Percentiles rank a stretch among this genome's conserved stretches.
These are phyloP conservation scores for Reticulascus tulasneorum DNA, from an alignment of 2,329 filamentous ascomycete genomes.

Conservation along the genomic window DNA sequence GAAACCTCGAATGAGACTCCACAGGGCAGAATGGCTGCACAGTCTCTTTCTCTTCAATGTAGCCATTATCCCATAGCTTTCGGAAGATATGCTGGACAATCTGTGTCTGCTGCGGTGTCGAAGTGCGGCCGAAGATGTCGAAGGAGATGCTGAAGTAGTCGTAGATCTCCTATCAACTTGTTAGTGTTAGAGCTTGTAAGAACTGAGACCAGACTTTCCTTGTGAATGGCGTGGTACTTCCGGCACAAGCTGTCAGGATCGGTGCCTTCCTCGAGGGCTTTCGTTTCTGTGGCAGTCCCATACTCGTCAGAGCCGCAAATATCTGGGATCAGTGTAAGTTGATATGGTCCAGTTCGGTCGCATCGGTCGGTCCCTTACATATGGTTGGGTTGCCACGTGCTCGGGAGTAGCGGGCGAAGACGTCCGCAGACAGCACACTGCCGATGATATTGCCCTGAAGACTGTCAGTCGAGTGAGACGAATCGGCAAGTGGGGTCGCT, in stretches of 20 bases:
- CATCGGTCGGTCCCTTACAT: slow-evolving; percentile 32
- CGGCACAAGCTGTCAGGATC: slow-evolving; percentile 81
- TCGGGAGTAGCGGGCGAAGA: slow-evolving; percentile 78
- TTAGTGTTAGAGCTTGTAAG: no score
- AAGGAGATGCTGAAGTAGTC: slow-evolving; percentile 95
- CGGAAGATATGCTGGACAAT: slow-evolving; percentile 91
- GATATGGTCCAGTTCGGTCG: not conserved
- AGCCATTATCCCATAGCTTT: slow-evolving; percentile 84
- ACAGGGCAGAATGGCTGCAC: slow-evolving; percentile 78
- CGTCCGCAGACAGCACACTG: slow-evolving; percentile 83
- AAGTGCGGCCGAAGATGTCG: slow-evolving; percentile 91
- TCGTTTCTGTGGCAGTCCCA: slow-evolving; percentile 92
- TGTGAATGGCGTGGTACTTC: slow-evolving; percentile 88
- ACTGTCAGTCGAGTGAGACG: no score
- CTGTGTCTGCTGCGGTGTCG: slow-evolving; percentile 81
- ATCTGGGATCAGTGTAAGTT: not conserved
- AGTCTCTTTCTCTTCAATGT: slow-evolving; percentile 79
- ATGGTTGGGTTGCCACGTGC: slow-evolving; percentile 75
- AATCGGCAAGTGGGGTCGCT: no score
- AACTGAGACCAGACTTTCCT: no score
- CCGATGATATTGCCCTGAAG: slow-evolving; percentile 86
- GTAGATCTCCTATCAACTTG: no score
- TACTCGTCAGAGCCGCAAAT: slow-evolving; percentile 67
- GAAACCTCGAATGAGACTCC: slow-evolving; percentile 68
- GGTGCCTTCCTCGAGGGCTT: slow-evolving; percentile 82